Evolutionary conservation across 192 early-diverging fungal genomes (phyloP).

Genomic region (Podochytrium sp.): DNA sequence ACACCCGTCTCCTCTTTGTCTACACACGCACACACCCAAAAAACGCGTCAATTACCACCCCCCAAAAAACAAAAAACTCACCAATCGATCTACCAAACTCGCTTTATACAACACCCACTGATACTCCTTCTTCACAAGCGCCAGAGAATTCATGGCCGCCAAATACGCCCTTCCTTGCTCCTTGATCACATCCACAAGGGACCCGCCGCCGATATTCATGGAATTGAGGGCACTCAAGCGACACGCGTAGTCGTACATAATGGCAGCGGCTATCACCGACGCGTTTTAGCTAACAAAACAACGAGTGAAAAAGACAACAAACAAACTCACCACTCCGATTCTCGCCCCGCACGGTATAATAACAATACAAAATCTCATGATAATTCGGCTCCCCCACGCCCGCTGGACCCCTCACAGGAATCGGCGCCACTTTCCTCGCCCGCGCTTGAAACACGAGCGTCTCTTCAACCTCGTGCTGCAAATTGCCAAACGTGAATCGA

Average conservation of each 20-base stretch:
- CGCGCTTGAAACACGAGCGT: slow-evolving; percentile 33
- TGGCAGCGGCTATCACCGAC: slow-evolving; percentile 28
- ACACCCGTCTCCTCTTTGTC: slow-evolving; percentile 13
- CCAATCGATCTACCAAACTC: not conserved
- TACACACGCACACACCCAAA: too few relatives aligned
- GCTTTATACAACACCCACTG: slow-evolving; percentile 31
- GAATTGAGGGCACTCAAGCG: slow-evolving; percentile 27
- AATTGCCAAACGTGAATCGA: slow-evolving; percentile 32
- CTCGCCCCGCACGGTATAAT: slow-evolving; percentile 38
- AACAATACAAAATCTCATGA: slow-evolving; percentile 41
- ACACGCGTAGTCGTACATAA: slow-evolving; percentile 47
- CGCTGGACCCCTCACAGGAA: not conserved
- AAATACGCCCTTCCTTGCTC: slow-evolving; percentile 43
- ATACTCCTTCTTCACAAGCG: slow-evolving; percentile 32
- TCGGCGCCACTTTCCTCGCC: slow-evolving; percentile 12
- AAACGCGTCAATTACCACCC: too few relatives aligned
- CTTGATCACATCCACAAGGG: slow-evolving; percentile 14
- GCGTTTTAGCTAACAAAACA: not conserved
- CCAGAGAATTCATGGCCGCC: slow-evolving; percentile 42
- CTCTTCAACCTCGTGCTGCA: slow-evolving; percentile 43
- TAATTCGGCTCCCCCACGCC: slow-evolving; percentile 35
- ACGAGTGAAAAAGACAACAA: not conserved
- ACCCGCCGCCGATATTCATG: slow-evolving; percentile 22
- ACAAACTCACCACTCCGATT: slow-evolving; percentile 34
- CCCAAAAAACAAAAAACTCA: too few relatives aligned